A percentile compares a stretch with the other conserved stretches of the same genome.
Conservation (phyloP, 139 green algal species). For the Coelastrella sp. region DNA sequence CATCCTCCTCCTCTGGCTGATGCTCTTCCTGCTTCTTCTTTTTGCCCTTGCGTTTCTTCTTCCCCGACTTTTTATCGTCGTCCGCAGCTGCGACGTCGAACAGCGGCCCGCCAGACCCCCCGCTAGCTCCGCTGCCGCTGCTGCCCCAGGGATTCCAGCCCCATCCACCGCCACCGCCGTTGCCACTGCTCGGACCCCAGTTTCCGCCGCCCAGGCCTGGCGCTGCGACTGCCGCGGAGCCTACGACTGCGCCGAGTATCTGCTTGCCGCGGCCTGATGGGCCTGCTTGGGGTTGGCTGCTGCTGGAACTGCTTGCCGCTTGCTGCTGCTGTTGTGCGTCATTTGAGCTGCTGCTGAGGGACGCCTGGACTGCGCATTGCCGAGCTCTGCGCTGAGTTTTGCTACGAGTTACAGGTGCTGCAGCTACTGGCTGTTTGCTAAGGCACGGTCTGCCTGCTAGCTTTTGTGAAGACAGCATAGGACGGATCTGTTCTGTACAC, state of each 20-base stretch:
- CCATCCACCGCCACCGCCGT: conserved; percentile 44
- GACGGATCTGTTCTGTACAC: background rate
- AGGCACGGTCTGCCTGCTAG: conserved; percentile 8
- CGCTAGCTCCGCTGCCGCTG: conserved; percentile 46
- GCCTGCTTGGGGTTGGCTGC: background rate
- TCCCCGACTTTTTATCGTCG: conserved; percentile 11
- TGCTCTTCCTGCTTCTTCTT: conserved; percentile 27
- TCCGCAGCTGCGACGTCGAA: conserved; percentile 54
- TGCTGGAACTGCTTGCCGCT: background rate
- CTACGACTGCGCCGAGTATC: conserved; percentile 16
- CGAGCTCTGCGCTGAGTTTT: background rate
- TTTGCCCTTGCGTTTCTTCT: conserved; percentile 30
- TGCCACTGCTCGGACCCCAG: conserved; percentile 60
- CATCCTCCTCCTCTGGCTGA: conserved; percentile 36
- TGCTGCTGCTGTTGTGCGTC: conserved; percentile 33
- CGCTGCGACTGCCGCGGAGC: conserved; percentile 29
- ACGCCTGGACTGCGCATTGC: conserved; percentile 13
- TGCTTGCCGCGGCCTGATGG: background rate
- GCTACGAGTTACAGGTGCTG: background rate
- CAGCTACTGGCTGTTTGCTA: background rate
- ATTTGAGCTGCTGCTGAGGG: conserved; percentile 5
- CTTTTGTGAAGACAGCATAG: conserved; percentile 14
- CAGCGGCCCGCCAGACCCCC: conserved; percentile 23
- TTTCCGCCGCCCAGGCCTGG: conserved; percentile 41
- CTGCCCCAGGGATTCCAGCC: conserved; percentile 47